Percentiles rank a stretch among this genome's conserved stretches.
phyloP scores from a whole-genome alignment of 139 green algal genomes.

The Chlamydomonas schloesseri region DNA sequence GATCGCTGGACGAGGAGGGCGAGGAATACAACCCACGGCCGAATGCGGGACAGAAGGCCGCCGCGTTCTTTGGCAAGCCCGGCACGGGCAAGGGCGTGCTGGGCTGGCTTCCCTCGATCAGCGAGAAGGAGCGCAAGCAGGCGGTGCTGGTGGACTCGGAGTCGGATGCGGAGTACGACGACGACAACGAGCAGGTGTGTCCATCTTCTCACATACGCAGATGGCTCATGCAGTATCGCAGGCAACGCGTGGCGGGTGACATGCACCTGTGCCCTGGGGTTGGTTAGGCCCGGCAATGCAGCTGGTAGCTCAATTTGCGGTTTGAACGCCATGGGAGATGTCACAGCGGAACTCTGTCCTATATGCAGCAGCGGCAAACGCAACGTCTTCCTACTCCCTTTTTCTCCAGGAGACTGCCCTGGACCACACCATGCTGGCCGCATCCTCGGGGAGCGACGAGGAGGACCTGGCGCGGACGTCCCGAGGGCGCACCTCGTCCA shows the following conservation, averaged over 20 bases:
- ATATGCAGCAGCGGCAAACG: too few relatives aligned
- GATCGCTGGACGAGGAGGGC: constrained; percentile 7
- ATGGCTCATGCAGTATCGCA: too few relatives aligned
- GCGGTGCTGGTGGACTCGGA: constrained; percentile 61
- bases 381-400: neutral
- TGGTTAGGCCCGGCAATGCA: too few relatives aligned
- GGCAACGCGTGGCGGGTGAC: too few relatives aligned
- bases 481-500: neutral
- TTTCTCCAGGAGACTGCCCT: constrained; percentile 11
- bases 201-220: neutral
- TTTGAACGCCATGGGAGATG: too few relatives aligned
- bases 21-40: constrained; percentile 8
- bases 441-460: constrained; percentile 3
- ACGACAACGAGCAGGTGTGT: constrained; percentile 35
- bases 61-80: constrained; percentile 16
- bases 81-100: constrained; percentile 38
- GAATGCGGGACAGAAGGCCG: neutral
- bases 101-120: constrained; percentile 54
- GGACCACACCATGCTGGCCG: constrained; percentile 38
- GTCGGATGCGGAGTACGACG: constrained; percentile 51
- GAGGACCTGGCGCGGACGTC: neutral
- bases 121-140: constrained; percentile 58
- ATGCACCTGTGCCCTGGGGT: too few relatives aligned
- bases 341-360: too few relatives aligned
- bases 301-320: too few relatives aligned